Evolutionary conservation across 805 yeast genomes (phyloP).

Genomic region (Candida anglica): DNA sequence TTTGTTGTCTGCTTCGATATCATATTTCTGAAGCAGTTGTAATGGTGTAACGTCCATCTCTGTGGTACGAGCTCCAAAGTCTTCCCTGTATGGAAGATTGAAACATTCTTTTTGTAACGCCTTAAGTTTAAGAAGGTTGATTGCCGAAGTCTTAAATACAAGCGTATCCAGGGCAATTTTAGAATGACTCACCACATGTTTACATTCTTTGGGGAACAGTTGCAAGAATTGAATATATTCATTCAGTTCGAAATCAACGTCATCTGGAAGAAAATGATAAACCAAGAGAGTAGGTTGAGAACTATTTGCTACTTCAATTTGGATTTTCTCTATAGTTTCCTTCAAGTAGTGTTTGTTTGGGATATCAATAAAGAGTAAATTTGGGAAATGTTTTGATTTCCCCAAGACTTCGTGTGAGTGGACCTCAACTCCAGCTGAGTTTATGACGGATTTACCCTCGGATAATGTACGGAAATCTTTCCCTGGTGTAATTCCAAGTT

Average conservation of each 20-base stretch:
- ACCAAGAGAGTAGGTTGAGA: conserved; percentile 32
- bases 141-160: conserved; percentile 53
- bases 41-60: no score
- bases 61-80: no score
- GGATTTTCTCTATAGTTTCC: conserved; percentile 19
- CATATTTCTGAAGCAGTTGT: background rate
- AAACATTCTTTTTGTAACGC: conserved; percentile 42
- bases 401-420: conserved; percentile 72
- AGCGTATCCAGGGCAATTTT: conserved; percentile 57
- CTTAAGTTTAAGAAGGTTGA: conserved; percentile 53
- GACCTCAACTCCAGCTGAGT: conserved; percentile 56
- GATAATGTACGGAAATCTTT: conserved; percentile 55
- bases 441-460: conserved; percentile 52
- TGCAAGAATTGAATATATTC: conserved; percentile 49
- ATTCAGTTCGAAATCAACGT: conserved; percentile 41
- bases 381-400: conserved; percentile 51
- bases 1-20: background rate
- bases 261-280: conserved; percentile 74
- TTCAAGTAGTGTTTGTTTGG: conserved; percentile 49
- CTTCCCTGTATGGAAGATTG: conserved; percentile 30
- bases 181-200: conserved; percentile 75
- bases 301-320: conserved; percentile 11
- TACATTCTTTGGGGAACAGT: conserved; percentile 46
- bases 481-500: conserved; percentile 68
- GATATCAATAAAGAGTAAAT: conserved; percentile 68